Evolutionary conservation across 495 filamentous ascomycete genomes (phyloP).

Genomic region (Penicillium cosmopolitanum): DNA sequence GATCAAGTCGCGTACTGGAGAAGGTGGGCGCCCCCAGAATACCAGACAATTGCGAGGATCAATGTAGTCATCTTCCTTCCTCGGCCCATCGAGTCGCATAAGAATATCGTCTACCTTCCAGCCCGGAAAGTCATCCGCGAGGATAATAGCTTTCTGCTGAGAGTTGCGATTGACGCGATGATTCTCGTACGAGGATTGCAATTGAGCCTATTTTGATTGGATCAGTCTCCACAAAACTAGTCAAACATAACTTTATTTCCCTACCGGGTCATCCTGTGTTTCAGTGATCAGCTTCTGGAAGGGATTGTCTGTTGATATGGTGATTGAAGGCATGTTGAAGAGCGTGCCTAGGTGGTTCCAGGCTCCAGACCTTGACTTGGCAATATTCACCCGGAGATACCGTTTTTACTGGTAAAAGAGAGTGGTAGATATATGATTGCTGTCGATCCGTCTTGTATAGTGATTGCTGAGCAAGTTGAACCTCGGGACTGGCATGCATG

Average conservation of each 20-base stretch:
- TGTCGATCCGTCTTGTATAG: no score
- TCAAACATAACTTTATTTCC: not conserved
- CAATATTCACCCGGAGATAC: no score
- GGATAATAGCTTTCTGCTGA: constrained; percentile 70
- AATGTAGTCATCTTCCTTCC: constrained; percentile 63
- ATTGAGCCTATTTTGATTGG: constrained; percentile 45
- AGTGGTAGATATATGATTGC: no score
- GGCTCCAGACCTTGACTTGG: not conserved
- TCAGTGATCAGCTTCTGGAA: constrained; percentile 72
- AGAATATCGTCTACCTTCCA: constrained; percentile 74
- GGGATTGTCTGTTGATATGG: constrained; percentile 57
- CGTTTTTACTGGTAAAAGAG: no score
- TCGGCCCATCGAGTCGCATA: constrained; percentile 62
- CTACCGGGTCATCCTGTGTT: constrained; percentile 60
- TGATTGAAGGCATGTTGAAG: constrained; percentile 25
- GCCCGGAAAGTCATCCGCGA: constrained; percentile 65
- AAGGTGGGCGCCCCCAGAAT: constrained; percentile 82
- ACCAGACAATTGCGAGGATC: constrained; percentile 80
- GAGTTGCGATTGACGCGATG: constrained; percentile 73
- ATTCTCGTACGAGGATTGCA: constrained; percentile 67
- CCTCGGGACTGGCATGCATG: not conserved
- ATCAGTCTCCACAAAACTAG: not conserved
- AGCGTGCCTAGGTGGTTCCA: not conserved
- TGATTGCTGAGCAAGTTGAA: not conserved
- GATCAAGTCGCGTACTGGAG: constrained; percentile 65